Evolutionary conservation across 2,329 filamentous ascomycete species (phyloP), one percentile per base, ranked within the genome.

Genomic region (Xylariales sp.): DNA sequence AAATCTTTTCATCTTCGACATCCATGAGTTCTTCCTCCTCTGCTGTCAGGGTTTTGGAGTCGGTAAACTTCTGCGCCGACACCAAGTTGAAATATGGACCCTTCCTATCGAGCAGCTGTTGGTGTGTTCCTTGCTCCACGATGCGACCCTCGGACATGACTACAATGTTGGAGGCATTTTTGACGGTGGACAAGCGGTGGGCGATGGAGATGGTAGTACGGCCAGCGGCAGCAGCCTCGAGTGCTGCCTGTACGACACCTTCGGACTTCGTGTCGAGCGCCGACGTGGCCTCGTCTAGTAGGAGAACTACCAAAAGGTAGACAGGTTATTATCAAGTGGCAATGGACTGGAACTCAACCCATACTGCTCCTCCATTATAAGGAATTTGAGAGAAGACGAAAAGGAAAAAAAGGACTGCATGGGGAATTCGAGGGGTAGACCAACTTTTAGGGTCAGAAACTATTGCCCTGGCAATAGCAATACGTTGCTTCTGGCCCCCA

Each of bases 111-210:
- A 25, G 23, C 23, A 25, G n/a, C 23, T 86, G 83, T 1, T 64
- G 54, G 56, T 95, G 90, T 11, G 78, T 86, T 2, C 89, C 89
- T 47, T 76, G 75, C 66, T 96, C 89, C 2, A 90, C 83, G 29
- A 96, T 78, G 41, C 78, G 74, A 7, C 89, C 90, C 50, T 85
- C 79, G 57, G 95, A 88, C 56, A 96, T 90, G 11, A 96, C 90
- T 45, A 91, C 95, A 48, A 96, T 95, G 29, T 89, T 69, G 56
- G 96, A 89, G 0, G 90, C 90, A 58, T 91, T 89, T 55, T 94
- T 87, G 40, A 95, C 95, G 0, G 90, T 95, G 51, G 80, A 86
- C 6, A 96, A 66, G 18, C 90, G 73, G 62, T 96, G 90, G 3
- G 90, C 90, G 1, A 96, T 89, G 1, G 88, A 88, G 45, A 30